A percentile compares a stretch with the other conserved stretches of the same genome.
These are phyloP conservation scores for Penicillium coprophilum DNA, from an alignment of 495 filamentous ascomycete species.

Conservation along the genomic window DNA sequence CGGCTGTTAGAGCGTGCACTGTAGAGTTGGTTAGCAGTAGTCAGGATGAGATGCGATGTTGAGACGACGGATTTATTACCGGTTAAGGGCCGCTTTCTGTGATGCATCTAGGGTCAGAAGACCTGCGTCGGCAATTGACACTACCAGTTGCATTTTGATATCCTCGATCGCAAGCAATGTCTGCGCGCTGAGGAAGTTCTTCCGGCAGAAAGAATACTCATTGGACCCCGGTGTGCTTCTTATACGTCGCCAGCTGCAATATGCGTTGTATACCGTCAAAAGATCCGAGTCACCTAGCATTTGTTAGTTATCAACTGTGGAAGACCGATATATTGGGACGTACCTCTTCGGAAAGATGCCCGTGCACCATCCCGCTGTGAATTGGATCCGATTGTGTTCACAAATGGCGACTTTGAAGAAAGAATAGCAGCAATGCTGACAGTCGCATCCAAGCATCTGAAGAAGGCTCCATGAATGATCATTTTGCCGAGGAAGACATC, in stretches of 20 bases:
- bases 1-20: constrained; percentile 56
- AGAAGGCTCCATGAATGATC: constrained; percentile 77
- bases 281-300: constrained; percentile 79
- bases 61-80: constrained; percentile 25
- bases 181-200: constrained; percentile 83
- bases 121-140: constrained; percentile 76
- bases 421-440: constrained; percentile 90
- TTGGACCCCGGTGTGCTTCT: constrained; percentile 63
- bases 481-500: constrained; percentile 95
- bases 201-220: constrained; percentile 84
- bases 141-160: constrained; percentile 83
- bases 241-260: constrained; percentile 78
- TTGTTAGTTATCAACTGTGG: constrained; percentile 13
- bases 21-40: constrained; percentile 16
- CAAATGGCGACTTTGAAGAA: constrained; percentile 92
- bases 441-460: constrained; percentile 85
- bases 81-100: constrained; percentile 66
- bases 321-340: constrained; percentile 3
- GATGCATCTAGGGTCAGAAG: constrained; percentile 68
- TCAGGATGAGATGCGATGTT: constrained; percentile 22
- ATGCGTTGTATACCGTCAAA: constrained; percentile 89
- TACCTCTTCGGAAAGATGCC: constrained; percentile 69
- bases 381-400: constrained; percentile 77
- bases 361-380: constrained; percentile 75
- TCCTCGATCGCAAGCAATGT: constrained; percentile 90